Evolutionary conservation across 2,329 filamentous ascomycete genomes (phyloP).

Genomic region (Paraconiothyrium sp.): DNA sequence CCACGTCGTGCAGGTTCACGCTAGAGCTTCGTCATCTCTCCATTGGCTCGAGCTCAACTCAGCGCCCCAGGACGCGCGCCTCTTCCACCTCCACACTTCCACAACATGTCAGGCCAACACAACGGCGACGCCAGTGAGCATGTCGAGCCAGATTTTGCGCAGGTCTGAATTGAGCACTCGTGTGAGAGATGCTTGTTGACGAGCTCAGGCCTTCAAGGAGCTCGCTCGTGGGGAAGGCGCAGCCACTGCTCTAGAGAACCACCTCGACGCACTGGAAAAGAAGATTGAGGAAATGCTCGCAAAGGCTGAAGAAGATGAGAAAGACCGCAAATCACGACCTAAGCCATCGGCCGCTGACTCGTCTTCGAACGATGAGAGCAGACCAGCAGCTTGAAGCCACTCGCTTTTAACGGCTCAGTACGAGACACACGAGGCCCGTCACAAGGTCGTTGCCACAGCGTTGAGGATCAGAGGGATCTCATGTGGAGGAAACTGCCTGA

Average conservation of each 20-base stretch:
- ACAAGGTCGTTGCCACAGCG: not conserved
- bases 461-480: not conserved
- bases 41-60: conserved; percentile 27
- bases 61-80: conserved; percentile 21
- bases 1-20: conserved; percentile 30
- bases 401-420: not conserved
- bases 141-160: conserved; percentile 47
- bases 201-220: conserved; percentile 59
- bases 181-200: conserved; percentile 1
- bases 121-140: conserved; percentile 36
- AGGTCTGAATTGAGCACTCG: conserved; percentile 31
- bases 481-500: not conserved
- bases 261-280: conserved; percentile 63
- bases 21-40: conserved; percentile 43
- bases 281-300: conserved; percentile 64
- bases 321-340: conserved; percentile 34
- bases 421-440: not conserved
- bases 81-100: conserved; percentile 18
- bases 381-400: conserved; percentile 24
- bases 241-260: conserved; percentile 64
- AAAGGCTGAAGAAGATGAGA: conserved; percentile 56
- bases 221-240: conserved; percentile 65
- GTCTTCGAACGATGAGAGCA: conserved; percentile 24
- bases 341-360: conserved; percentile 27
- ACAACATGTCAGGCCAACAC: conserved; percentile 43